These are phyloP conservation scores for Phytophthora aleatoria DNA, from an alignment of 352 stramenopile genomes.

Conservation along the genomic window DNA sequence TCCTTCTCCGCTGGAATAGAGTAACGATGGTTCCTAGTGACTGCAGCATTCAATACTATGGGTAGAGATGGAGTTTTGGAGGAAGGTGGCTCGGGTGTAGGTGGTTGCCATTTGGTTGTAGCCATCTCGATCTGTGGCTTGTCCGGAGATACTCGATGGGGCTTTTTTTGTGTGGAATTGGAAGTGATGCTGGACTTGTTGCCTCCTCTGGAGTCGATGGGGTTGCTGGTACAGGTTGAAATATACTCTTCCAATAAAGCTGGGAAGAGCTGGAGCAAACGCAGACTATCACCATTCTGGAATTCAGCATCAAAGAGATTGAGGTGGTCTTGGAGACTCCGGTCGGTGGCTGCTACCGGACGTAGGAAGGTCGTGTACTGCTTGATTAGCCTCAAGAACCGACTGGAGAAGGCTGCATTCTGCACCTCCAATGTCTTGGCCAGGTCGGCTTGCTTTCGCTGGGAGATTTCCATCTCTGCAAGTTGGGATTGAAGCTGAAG, in stretches of 20 bases:
- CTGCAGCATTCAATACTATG: constrained; percentile 1
- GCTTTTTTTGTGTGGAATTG: neutral
- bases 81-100: neutral
- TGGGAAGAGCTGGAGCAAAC: constrained; percentile 59
- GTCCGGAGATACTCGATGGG: neutral
- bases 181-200: neutral
- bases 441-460: constrained; percentile 16
- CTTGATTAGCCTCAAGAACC: constrained; percentile 25
- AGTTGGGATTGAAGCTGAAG: constrained; percentile 27
- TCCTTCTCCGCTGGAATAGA: constrained; percentile 3
- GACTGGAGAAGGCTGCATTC: constrained; percentile 16
- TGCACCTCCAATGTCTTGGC: constrained; percentile 22
- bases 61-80: neutral
- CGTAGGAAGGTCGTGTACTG: constrained; percentile 25
- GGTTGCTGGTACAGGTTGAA: neutral
- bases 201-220: neutral
- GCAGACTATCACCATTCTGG: constrained; percentile 40
- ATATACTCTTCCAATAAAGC: constrained; percentile 56
- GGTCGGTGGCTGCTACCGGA: constrained; percentile 16
- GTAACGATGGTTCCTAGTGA: neutral
- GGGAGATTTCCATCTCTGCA: constrained; percentile 13
- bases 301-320: constrained; percentile 24
- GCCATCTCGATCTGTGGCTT: constrained; percentile 6
- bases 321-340: constrained; percentile 23
- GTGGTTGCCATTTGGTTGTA: constrained; percentile 2